These are phyloP conservation scores for Fusarium brevicatenulatum DNA, from an alignment of 2,329 filamentous ascomycete genomes.

Conservation along the genomic window DNA sequence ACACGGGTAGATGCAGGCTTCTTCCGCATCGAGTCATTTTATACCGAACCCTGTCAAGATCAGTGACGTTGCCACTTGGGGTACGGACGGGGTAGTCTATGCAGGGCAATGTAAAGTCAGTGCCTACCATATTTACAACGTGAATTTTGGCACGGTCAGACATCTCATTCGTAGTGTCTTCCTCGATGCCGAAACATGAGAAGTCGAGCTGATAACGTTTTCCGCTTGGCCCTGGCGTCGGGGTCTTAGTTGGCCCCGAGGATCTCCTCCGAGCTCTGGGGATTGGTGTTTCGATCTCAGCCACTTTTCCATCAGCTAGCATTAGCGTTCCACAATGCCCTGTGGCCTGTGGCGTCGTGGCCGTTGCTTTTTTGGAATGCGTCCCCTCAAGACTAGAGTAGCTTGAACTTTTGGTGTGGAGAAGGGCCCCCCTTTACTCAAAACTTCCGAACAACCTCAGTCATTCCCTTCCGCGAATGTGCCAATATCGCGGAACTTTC, in stretches of 20 bases:
- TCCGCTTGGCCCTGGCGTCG: neutral
- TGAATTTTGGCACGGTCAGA: neutral
- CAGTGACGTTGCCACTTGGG: neutral
- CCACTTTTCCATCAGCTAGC: neutral
- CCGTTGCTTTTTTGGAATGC: neutral
- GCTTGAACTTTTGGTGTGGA: neutral
- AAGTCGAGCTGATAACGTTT: neutral
- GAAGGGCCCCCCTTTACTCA: too few species aligned
- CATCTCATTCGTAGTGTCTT: neutral
- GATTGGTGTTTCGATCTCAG: neutral
- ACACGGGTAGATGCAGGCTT: neutral
- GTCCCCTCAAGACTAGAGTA: neutral
- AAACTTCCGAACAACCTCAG: neutral
- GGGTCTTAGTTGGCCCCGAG: neutral
- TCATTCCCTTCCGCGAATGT: neutral
- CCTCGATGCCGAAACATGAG: neutral
- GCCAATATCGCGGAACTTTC: neutral
- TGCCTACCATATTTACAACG: neutral
- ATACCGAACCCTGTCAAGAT: neutral
- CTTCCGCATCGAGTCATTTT: neutral
- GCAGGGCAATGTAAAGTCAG: neutral
- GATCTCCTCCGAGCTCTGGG: neutral
- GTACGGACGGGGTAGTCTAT: too few species aligned
- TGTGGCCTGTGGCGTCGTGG: neutral
- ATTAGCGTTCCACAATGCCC: neutral